Base-by-base conservation (phyloP, 23 red algal species). In the Gracilaria gracilis region DNA sequence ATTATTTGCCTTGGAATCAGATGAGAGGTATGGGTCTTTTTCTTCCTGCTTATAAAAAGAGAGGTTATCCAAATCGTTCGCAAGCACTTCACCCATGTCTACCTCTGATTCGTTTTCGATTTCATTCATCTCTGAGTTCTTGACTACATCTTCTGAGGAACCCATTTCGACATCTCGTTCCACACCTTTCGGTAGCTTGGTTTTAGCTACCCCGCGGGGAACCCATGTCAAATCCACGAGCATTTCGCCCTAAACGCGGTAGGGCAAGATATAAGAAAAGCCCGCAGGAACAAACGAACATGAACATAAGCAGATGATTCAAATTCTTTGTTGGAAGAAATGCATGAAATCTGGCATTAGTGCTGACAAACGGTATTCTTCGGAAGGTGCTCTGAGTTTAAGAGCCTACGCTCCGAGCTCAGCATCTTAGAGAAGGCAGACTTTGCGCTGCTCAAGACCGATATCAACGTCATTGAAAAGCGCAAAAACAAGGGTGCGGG, bases 401-500 rank as follows among this genome's bases (percentile, higher is more conserved):
- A 83, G 0, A 69, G 80, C n/a, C 65, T 98, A 11, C 81, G 89
- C 16, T 86, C 88, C 46, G 96, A 98, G 69, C 88, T 98, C 51
- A 94, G 95, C 62, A 95, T 98, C 23, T 66, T 98, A 17, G 96
- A 98, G 73, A 98, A 98, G 70, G 93, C 96, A 4, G 96, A 98
- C 35, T 95, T 98, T 64, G 82, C 92, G 20, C 82, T 95, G 37
- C 81, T 98, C 62, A 86, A 89, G 15, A 89, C 87, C 53, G 96
- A 98, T 67, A 67, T 98, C 40, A 90, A 93, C 61, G 77, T 93
- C 29, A 89, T 95, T 23, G 96, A 98, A 36, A 91, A 89, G 67
- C 91, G 95, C 47, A 73, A 93, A 21, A 51, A 9, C 46, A 82
- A 65, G 53, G 33, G 14, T 48, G 55, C 29, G 12, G 77, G 7